phyloP scores from a whole-genome alignment of 345 rosid genomes.

The Camelina neglecta region DNA sequence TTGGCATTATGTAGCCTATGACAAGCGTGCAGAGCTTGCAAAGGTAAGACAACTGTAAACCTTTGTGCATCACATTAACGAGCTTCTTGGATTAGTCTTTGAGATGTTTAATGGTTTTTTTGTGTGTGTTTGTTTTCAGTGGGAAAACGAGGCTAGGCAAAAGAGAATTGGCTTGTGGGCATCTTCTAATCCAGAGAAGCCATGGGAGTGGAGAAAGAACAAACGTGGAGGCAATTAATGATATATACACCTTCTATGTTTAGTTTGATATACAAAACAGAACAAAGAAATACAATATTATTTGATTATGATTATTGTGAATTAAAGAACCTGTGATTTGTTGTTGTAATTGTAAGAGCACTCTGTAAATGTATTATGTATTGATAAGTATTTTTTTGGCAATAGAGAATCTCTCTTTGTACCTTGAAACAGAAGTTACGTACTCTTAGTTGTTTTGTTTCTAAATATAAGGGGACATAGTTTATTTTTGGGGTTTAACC shows the following conservation, averaged over 20 bases:
- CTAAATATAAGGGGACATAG: constrained; percentile 32
- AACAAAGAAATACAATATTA: background rate
- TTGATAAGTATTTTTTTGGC: background rate
- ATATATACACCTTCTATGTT: background rate
- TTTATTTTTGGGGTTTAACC: constrained; percentile 41
- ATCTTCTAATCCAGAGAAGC: constrained; percentile 69
- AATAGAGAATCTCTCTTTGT: constrained; percentile 21
- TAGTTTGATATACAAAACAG: constrained; percentile 10
- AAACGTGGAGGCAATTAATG: constrained; percentile 50
- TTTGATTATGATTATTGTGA: constrained; percentile 13
- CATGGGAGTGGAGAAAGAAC: constrained; percentile 89
- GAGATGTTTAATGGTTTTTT: background rate
- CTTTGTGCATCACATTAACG: background rate
- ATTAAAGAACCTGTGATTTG: background rate
- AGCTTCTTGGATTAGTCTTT: constrained; percentile 11
- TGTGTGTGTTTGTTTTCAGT: constrained; percentile 40
- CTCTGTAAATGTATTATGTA: constrained; percentile 25
- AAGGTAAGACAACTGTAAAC: constrained; percentile 43
- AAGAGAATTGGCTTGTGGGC: constrained; percentile 81
- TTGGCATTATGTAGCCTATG: constrained; percentile 84
- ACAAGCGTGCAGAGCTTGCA: constrained; percentile 62
- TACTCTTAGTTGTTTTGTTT: constrained; percentile 29
- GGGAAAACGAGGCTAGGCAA: constrained; percentile 78
- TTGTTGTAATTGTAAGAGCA: constrained; percentile 36
- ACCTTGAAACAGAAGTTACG: constrained; percentile 14